These are phyloP conservation scores for Nidularia pulvinata DNA, from an alignment of 768 basidiomycete genomes.

Conservation along the genomic window DNA sequence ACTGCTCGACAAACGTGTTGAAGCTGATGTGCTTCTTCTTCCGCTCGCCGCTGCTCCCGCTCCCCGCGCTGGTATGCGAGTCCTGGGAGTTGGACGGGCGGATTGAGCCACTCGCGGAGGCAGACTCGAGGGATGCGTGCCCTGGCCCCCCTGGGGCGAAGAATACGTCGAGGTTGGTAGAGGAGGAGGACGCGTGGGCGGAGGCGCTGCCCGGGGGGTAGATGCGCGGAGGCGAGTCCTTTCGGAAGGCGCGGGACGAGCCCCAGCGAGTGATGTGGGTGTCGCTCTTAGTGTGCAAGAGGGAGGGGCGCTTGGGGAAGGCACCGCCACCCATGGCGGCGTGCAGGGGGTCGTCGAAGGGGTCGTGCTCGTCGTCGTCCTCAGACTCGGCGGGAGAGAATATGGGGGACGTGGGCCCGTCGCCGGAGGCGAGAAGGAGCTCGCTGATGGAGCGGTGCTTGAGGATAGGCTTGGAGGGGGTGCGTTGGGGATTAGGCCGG, in stretches of 20 bases:
- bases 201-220: constrained; percentile 26
- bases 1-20: constrained; percentile 98
- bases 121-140: too few relatives aligned
- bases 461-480: constrained; percentile 80
- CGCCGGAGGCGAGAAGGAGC: constrained; percentile 71
- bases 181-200: constrained; percentile 10
- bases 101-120: constrained; percentile 15
- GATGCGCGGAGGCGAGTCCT: constrained; percentile 74
- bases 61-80: constrained; percentile 19
- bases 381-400: constrained; percentile 59
- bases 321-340: neutral
- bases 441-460: constrained; percentile 95
- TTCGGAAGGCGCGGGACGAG: constrained; percentile 47
- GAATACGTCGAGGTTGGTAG: constrained; percentile 13
- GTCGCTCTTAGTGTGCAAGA: constrained; percentile 88
- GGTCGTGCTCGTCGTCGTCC: constrained; percentile 39
- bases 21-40: constrained; percentile 94
- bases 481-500: too few relatives aligned
- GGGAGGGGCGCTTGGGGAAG: constrained; percentile 47
- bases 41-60: constrained; percentile 13
- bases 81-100: constrained; percentile 28
- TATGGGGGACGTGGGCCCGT: constrained; percentile 61
- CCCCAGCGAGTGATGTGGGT: constrained; percentile 71
- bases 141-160: constrained; percentile 1
- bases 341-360: constrained; percentile 3